phyloP scores from a whole-genome alignment of 164 flowering plant species.

The Nelumbo lutea region DNA sequence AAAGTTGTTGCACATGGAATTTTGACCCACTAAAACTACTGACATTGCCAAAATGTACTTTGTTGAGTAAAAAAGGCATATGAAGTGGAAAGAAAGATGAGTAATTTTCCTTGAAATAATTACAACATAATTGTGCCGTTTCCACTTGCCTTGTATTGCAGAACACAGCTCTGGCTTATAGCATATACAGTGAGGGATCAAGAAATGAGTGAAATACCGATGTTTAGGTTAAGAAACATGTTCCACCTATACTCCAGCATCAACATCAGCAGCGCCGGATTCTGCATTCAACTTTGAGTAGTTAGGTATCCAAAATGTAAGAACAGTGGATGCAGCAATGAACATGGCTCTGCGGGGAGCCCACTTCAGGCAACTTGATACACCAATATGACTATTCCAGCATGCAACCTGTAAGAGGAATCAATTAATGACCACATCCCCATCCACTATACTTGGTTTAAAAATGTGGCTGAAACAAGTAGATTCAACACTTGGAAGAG shows the following conservation, averaged over 20 bases:
- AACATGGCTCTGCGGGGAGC: slow-evolving; percentile 97
- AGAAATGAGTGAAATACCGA: slow-evolving; percentile 6
- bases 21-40: neutral
- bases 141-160: neutral
- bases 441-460: neutral
- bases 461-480: too few species aligned
- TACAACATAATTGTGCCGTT: too few species aligned
- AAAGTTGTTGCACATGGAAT: neutral
- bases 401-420: neutral
- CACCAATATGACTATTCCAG: slow-evolving; percentile 65
- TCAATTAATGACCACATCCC: neutral
- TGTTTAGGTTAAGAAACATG: slow-evolving; percentile 6
- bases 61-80: neutral
- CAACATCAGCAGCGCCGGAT: slow-evolving; percentile 20
- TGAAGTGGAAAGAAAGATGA: too few species aligned
- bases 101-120: neutral
- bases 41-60: too few species aligned
- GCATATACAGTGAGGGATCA: neutral
- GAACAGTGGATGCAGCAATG: slow-evolving; percentile 75
- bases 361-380: slow-evolving; percentile 83
- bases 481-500: too few species aligned
- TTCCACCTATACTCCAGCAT: slow-evolving; percentile 20
- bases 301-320: slow-evolving; percentile 91
- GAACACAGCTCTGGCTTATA: neutral
- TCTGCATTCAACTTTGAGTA: slow-evolving; percentile 22